Conservation (phyloP, 2,329 filamentous ascomycete genomes). For the Penicillium decumbens region DNA sequence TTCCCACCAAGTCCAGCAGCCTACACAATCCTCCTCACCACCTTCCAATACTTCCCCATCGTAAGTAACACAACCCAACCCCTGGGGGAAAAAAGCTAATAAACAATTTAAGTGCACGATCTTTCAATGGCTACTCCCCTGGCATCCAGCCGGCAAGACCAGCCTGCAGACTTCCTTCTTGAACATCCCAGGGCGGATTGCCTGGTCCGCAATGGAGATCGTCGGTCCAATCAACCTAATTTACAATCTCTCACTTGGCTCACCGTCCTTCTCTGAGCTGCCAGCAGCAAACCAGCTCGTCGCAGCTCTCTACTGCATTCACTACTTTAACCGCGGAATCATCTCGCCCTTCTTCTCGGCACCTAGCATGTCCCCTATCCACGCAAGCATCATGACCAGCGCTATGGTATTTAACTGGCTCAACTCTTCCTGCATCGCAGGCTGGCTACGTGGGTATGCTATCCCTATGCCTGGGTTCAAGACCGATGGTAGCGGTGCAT, state of each 20-base stretch:
- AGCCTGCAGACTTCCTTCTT: conserved; percentile 61
- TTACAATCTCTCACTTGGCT: conserved; percentile 65
- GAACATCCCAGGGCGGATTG: conserved; percentile 84
- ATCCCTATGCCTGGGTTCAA: conserved; percentile 31
- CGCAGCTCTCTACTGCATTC: conserved; percentile 57
- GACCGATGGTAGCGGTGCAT: conserved; percentile 10
- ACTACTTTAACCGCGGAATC: conserved; percentile 87
- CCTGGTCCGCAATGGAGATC: conserved; percentile 84
- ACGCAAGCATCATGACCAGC: conserved; percentile 60
- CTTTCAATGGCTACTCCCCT: conserved; percentile 70
- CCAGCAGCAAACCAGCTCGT: conserved; percentile 36
- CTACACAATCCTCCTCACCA: conserved; percentile 33
- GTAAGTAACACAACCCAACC: conserved; percentile 28
- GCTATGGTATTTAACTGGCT: conserved; percentile 71
- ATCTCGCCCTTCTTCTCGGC: conserved; percentile 72
- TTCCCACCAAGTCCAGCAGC: conserved; percentile 38
- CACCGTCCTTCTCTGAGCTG: conserved; percentile 49
- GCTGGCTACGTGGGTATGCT: conserved; percentile 79
- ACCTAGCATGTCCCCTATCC: conserved; percentile 89
- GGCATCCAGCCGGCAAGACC: conserved; percentile 91
- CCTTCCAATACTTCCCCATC: conserved; percentile 43
- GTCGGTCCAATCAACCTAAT: conserved; percentile 71
- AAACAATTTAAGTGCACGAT: conserved; percentile 57
- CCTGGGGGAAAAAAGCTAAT: neutral
- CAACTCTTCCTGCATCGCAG: conserved; percentile 73